Base-by-base conservation (phyloP, 2,329 filamentous ascomycete genomes). In the Diaporthe sp. region DNA sequence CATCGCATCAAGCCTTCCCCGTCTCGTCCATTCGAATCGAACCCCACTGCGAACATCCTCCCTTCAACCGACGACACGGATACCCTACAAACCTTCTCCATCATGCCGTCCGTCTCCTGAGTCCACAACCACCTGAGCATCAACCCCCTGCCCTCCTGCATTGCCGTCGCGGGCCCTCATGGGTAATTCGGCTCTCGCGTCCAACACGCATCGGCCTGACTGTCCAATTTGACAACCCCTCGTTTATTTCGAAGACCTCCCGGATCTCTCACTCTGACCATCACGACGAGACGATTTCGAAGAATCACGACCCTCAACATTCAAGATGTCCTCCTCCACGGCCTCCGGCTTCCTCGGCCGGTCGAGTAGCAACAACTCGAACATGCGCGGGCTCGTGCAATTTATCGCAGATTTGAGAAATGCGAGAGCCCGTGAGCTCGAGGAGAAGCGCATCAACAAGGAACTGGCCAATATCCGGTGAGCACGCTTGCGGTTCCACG, bases 401-500 rank as follows among this genome's bases (percentile, higher is more conserved):
- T 99, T 99, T 87, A 99, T 99, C 84, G 97, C 97, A 77, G 97
- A 99, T 84, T 85, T 99, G 81, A 90, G 97, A 83, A 99, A 99
- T 84, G 97, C 97, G 72, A 91, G 97, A 84, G 97, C 97, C 62
- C 92, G 97, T 77, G 97, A 99, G 84, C 87, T 99, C 78, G 97
- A 99, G 85, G 97, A 99, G 88, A 99, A 99, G 90, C 92, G 97
- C 83, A 98, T 99, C 88, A 99, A 99, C 86, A 99, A 99, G 88
- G 97, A 99, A 87, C 87, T 99, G 84, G 97, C 97, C 83, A 99
- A 99, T 83, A 99, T 99, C 84, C 92, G 95, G 89, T 92, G 82
- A 79, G 90, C 73, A 44, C 28, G 39, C 39, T 17, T 68, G 49
- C 51, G 42, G 49, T 3, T 1, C n/a, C 15, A 44, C 17, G 19